These are phyloP conservation scores for Boechera divaricarpa DNA, from an alignment of 345 rosid species.

Conservation along the genomic window DNA sequence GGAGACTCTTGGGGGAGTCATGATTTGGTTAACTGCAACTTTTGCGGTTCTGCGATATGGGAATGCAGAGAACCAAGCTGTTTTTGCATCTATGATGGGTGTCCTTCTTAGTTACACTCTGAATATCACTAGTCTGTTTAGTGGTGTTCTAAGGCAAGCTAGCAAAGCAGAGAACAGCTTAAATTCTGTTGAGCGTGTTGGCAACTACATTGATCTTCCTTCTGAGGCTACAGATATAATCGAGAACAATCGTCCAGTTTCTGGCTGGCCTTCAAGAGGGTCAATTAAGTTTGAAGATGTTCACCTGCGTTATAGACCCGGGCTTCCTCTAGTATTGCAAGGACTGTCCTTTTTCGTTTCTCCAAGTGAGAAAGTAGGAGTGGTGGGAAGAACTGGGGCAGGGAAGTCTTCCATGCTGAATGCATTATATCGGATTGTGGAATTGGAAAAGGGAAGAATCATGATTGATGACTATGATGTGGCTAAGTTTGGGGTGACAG, in stretches of 20 bases:
- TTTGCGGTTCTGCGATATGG: constrained; percentile 82
- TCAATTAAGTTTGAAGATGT: constrained; percentile 79
- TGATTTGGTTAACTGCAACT: constrained; percentile 94
- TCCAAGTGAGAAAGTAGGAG: constrained; percentile 84
- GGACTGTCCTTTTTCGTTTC: constrained; percentile 68
- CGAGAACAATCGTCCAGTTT: constrained; percentile 70
- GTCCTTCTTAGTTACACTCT: constrained; percentile 89
- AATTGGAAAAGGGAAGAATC: constrained; percentile 80
- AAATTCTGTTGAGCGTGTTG: constrained; percentile 92
- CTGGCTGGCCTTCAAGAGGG: constrained; percentile 89
- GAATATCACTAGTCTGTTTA: constrained; percentile 75
- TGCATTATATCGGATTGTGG: constrained; percentile 89
- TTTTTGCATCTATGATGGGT: constrained; percentile 91
- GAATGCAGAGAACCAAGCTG: constrained; percentile 64
- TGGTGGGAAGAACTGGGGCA: constrained; percentile 98
- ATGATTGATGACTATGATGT: constrained; percentile 69
- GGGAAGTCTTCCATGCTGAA: constrained; percentile 96
- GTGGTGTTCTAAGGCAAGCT: constrained; percentile 86
- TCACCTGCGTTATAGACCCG: constrained; percentile 84
- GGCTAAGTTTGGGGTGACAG: constrained; percentile 72
- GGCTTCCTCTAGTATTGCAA: constrained; percentile 86
- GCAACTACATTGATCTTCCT: constrained; percentile 82
- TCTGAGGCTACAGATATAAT: constrained; percentile 80
- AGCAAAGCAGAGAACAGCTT: constrained; percentile 95
- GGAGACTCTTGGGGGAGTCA: constrained; percentile 86